Percentiles rank a stretch among this genome's conserved stretches.
These are phyloP conservation scores for Globisporangium iwayamae DNA, from an alignment of 352 stramenopile species.

Conservation along the genomic window DNA sequence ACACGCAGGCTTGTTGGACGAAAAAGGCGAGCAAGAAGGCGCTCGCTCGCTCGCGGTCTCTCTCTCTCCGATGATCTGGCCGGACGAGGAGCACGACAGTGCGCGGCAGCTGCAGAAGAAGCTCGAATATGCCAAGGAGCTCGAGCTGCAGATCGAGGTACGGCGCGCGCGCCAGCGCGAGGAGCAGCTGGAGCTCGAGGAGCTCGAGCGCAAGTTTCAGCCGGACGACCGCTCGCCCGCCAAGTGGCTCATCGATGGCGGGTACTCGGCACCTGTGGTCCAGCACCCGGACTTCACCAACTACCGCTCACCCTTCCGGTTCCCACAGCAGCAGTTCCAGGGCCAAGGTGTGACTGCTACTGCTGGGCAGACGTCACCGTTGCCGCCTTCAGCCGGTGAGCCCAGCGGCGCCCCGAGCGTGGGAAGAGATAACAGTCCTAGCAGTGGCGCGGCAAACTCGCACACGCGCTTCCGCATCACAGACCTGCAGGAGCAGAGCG, in stretches of 20 bases:
- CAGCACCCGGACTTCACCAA: slow-evolving; percentile 10
- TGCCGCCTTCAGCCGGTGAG: slow-evolving; percentile 7
- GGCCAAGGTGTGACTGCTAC: background rate
- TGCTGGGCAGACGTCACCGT: background rate
- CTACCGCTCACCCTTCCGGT: slow-evolving; percentile 15
- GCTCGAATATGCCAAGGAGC: slow-evolving; percentile 58
- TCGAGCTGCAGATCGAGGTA: slow-evolving; percentile 69
- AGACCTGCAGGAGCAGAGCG: slow-evolving; percentile 45
- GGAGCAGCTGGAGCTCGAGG: slow-evolving; percentile 47
- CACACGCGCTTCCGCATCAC: slow-evolving; percentile 55
- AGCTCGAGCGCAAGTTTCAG: slow-evolving; percentile 52
- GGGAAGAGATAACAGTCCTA: slow-evolving; percentile 11
- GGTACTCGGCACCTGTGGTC: slow-evolving; percentile 20
- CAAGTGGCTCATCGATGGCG: slow-evolving; percentile 72
- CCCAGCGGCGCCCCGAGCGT: slow-evolving; percentile 4
- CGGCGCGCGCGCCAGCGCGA: slow-evolving; percentile 43
- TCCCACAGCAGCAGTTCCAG: background rate
- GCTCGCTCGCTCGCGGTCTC: background rate
- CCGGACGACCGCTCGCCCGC: slow-evolving; percentile 50
- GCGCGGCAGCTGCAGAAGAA: slow-evolving; percentile 51
- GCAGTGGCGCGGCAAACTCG: slow-evolving; percentile 21
- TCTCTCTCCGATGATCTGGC: slow-evolving; percentile 44
- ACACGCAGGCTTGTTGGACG: background rate
- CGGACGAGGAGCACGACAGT: slow-evolving; percentile 30
- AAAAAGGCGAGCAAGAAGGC: background rate